Conservation (phyloP, 2,329 filamentous ascomycete species). For the Monosporascus sp. region DNA sequence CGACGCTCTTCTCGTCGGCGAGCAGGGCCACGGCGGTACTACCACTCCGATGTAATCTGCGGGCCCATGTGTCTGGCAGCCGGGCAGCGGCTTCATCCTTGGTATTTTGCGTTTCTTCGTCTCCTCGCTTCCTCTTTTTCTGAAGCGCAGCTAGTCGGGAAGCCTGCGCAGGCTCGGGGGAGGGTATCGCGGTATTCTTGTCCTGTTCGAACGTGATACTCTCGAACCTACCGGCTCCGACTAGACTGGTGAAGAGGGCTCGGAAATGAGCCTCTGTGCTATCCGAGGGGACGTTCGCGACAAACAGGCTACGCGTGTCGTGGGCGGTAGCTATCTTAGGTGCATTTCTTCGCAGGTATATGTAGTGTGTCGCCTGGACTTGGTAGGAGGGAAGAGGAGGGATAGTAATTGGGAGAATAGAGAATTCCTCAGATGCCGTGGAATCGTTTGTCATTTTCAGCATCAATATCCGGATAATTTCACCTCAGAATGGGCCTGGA, state of each 20-base stretch:
- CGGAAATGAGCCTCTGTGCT: conserved; percentile 74
- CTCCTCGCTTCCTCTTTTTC: conserved; percentile 47
- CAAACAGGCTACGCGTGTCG: conserved; percentile 75
- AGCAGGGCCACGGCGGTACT: conserved; percentile 77
- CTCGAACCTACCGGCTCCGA: conserved; percentile 76
- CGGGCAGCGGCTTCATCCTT: conserved; percentile 53
- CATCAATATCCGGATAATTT: no score
- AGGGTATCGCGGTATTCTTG: conserved; percentile 33
- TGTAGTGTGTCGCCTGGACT: conserved; percentile 64
- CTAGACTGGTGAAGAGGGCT: conserved; percentile 65
- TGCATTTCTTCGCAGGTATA: conserved; percentile 80
- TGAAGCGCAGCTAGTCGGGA: conserved; percentile 32
- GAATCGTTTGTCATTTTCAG: no score
- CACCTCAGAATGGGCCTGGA: no score
- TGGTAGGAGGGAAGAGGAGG: conserved; percentile 59
- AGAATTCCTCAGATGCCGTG: conserved; percentile 46
- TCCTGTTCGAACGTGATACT: conserved; percentile 68
- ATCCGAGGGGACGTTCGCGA: conserved; percentile 86
- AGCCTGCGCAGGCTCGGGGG: conserved; percentile 40
- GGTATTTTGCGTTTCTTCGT: conserved; percentile 33
- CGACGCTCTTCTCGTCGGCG: conserved; percentile 75
- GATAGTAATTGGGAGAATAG: conserved; percentile 63
- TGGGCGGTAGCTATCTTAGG: conserved; percentile 71
- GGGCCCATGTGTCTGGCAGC: conserved; percentile 69
- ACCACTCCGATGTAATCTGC: conserved; percentile 65